Percentiles rank a stretch among this genome's conserved stretches.
Conservation (phyloP, 1,284 basidiomycete species). For the Sparassis latifolia region DNA sequence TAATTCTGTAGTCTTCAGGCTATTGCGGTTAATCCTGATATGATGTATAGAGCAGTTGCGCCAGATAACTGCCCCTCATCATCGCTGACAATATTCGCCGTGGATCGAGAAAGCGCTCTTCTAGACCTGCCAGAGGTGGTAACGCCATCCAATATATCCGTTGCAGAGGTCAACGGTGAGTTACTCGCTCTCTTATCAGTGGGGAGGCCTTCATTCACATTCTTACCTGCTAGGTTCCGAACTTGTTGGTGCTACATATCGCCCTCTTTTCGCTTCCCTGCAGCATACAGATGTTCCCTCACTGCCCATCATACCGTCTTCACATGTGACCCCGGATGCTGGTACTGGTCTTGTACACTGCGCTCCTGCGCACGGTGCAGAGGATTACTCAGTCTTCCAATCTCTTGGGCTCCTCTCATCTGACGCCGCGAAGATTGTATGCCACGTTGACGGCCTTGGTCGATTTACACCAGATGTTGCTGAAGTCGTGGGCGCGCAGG, state of each 20-base stretch:
- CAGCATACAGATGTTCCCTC: slow-evolving; percentile 11
- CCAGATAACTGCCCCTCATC: slow-evolving; percentile 20
- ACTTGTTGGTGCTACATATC: slow-evolving; percentile 64
- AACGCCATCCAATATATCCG: background rate
- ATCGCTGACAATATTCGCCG: slow-evolving; percentile 57
- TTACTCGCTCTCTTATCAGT: background rate
- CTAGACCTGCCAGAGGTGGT: slow-evolving; percentile 8
- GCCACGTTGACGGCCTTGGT: slow-evolving; percentile 83
- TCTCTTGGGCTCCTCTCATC: slow-evolving; percentile 38
- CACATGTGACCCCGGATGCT: slow-evolving; percentile 80
- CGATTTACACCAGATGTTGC: slow-evolving; percentile 56
- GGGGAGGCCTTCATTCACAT: background rate
- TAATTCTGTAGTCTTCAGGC: slow-evolving; percentile 43
- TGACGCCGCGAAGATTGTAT: slow-evolving; percentile 40
- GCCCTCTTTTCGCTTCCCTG: slow-evolving; percentile 53
- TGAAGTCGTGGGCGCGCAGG: slow-evolving; percentile 43
- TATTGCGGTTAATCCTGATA: slow-evolving; percentile 74
- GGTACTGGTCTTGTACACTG: slow-evolving; percentile 98
- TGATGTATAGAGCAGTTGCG: slow-evolving; percentile 66
- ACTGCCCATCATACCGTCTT: slow-evolving; percentile 43
- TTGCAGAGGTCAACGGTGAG: slow-evolving; percentile 3
- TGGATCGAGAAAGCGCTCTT: slow-evolving; percentile 41
- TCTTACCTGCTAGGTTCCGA: slow-evolving; percentile 41
- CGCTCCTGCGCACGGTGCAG: slow-evolving; percentile 91
- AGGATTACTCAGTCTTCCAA: slow-evolving; percentile 82